phyloP scores from a whole-genome alignment of 345 rosid genomes.

The Eutrema yunnanense region DNA sequence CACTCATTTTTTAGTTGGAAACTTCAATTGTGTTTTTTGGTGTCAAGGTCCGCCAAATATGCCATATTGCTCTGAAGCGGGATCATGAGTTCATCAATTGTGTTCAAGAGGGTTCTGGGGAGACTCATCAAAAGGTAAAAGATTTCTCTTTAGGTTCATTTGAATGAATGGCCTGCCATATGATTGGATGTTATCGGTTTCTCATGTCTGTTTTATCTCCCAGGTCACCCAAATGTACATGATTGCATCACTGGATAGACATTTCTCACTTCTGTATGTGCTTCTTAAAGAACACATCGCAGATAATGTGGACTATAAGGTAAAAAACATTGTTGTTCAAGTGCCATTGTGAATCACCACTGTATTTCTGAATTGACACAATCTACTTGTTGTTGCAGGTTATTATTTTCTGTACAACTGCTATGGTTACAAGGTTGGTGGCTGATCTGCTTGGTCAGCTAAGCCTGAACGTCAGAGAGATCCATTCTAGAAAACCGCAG shows the following conservation, averaged over 20 bases:
- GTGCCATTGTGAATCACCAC: not conserved
- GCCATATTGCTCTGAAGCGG: constrained; percentile 80
- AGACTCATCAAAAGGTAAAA: constrained; percentile 88
- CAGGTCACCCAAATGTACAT: constrained; percentile 82
- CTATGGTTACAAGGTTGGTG: constrained; percentile 84
- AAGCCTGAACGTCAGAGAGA: constrained; percentile 83
- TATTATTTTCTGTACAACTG: constrained; percentile 95
- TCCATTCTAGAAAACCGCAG: constrained; percentile 96
- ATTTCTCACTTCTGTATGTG: constrained; percentile 58
- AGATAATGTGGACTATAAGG: constrained; percentile 85
- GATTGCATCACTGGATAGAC: constrained; percentile 75
- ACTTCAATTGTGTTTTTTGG: constrained; percentile 28
- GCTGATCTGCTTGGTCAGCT: constrained; percentile 71
- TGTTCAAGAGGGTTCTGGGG: constrained; percentile 85
- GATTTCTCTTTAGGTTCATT: not conserved
- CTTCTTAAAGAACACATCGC: constrained; percentile 89
- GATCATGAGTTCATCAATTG: constrained; percentile 89
- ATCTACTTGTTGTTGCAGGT: constrained; percentile 40
- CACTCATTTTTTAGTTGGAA: constrained; percentile 8
- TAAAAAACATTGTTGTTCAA: constrained; percentile 11
- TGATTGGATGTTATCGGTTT: not conserved
- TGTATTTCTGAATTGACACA: not conserved
- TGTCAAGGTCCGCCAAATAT: constrained; percentile 86
- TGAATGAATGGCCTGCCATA: not conserved
- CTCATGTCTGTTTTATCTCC: constrained; percentile 25